A percentile compares a stretch with the other conserved stretches of the same genome.
Conservation (phyloP, 805 yeast species). For the Barnettozyma wickerhamii region DNA sequence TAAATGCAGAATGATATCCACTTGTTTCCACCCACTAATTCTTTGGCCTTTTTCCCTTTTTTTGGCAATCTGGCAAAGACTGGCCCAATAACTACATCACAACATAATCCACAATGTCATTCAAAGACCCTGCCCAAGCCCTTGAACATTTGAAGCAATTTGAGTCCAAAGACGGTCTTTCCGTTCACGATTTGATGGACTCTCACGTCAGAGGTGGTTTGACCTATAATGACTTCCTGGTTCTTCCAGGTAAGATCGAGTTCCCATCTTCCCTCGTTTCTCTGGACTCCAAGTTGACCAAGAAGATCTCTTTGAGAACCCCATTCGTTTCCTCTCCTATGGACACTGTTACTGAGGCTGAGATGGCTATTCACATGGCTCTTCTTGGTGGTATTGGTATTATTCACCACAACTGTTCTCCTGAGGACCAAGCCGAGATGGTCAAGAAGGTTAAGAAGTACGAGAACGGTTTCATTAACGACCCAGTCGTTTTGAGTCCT, state of each 20-base stretch:
- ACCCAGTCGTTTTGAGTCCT: slow-evolving; percentile 85
- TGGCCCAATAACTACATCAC: slow-evolving; percentile 17
- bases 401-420: slow-evolving; percentile 93
- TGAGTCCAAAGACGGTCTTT: slow-evolving; percentile 77
- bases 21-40: background rate
- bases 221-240: slow-evolving; percentile 93
- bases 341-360: slow-evolving; percentile 98
- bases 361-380: slow-evolving; percentile 99
- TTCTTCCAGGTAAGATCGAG: slow-evolving; percentile 90
- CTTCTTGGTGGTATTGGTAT: slow-evolving; percentile 98
- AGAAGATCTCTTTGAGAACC: slow-evolving; percentile 83
- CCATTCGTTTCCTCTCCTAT: slow-evolving; percentile 98
- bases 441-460: slow-evolving; percentile 93
- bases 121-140: slow-evolving; percentile 55
- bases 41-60: slow-evolving; percentile 12
- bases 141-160: slow-evolving; percentile 61
- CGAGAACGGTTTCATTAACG: slow-evolving; percentile 96
- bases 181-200: slow-evolving; percentile 81
- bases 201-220: slow-evolving; percentile 89
- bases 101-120: slow-evolving; percentile 20
- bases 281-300: slow-evolving; percentile 85
- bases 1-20: slow-evolving; percentile 4
- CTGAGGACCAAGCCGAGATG: slow-evolving; percentile 98
- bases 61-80: slow-evolving; percentile 28
- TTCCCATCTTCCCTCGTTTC: slow-evolving; percentile 78